Evolutionary conservation across 768 basidiomycete species (phyloP).

Genomic region (Rhizopogon salebrosus): DNA sequence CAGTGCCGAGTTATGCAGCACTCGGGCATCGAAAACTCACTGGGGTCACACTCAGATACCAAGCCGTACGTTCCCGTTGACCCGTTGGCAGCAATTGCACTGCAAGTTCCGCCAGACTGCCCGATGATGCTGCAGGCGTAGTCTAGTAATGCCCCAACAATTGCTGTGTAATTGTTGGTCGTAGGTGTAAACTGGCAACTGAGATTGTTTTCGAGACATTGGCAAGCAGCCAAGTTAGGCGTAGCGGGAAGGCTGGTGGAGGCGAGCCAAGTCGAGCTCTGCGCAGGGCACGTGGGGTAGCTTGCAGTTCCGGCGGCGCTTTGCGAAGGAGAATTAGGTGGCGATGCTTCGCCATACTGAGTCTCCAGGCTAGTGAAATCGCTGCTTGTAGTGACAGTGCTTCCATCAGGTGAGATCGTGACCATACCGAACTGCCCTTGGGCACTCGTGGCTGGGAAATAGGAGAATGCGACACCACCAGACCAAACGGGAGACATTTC

Average conservation of each 20-base stretch:
- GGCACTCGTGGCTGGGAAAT: constrained; percentile 77
- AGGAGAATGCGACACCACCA: constrained; percentile 85
- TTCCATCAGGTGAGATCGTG: constrained; percentile 60
- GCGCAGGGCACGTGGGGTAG: constrained; percentile 59
- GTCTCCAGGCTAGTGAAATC: constrained; percentile 66
- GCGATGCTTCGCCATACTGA: constrained; percentile 53
- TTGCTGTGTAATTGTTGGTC: constrained; percentile 52
- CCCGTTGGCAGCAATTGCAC: constrained; percentile 69
- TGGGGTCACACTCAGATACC: constrained; percentile 74
- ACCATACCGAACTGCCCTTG: constrained; percentile 84
- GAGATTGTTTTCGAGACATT: constrained; percentile 63
- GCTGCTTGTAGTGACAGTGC: constrained; percentile 57
- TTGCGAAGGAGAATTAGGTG: constrained; percentile 60
- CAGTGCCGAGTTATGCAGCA: not conserved
- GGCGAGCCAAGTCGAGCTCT: constrained; percentile 57
- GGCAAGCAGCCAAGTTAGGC: constrained; percentile 75
- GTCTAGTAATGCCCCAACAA: constrained; percentile 59
- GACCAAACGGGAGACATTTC: constrained; percentile 80
- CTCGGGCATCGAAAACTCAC: constrained; percentile 34
- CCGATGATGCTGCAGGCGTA: constrained; percentile 67
- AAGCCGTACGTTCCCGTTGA: constrained; percentile 70
- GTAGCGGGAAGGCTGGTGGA: constrained; percentile 75
- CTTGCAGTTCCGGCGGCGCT: constrained; percentile 44
- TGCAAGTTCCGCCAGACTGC: constrained; percentile 53
- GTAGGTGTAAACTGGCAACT: constrained; percentile 70